phyloP scores from a whole-genome alignment of 2,329 filamentous ascomycete genomes.

The Monosporascus ibericus region DNA sequence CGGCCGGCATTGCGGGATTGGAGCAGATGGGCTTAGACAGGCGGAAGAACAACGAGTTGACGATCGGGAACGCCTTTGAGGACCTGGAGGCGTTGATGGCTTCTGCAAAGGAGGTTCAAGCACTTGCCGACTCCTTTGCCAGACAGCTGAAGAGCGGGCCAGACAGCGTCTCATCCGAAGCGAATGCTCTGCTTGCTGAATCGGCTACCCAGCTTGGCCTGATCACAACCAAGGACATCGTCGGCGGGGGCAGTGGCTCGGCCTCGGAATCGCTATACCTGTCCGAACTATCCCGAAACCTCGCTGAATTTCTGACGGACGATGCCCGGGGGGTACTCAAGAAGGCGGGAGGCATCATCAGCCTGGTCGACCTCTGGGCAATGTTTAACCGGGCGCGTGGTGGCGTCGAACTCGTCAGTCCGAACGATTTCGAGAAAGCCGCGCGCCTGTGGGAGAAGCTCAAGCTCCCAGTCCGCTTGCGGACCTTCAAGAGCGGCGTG shows the following conservation, averaged over 20 bases:
- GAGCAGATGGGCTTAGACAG: constrained; percentile 80
- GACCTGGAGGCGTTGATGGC: constrained; percentile 96
- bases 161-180: constrained; percentile 59
- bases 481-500: constrained; percentile 89
- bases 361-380: constrained; percentile 85
- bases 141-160: constrained; percentile 53
- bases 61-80: constrained; percentile 92
- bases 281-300: constrained; percentile 75
- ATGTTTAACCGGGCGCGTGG: constrained; percentile 90
- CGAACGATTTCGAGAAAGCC: constrained; percentile 85
- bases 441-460: constrained; percentile 83
- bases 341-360: constrained; percentile 81
- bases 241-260: constrained; percentile 62
- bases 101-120: constrained; percentile 92
- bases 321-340: constrained; percentile 72
- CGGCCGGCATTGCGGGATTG: constrained; percentile 84
- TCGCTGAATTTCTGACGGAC: constrained; percentile 86
- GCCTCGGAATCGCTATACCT: constrained; percentile 76
- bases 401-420: constrained; percentile 90
- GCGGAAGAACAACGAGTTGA: constrained; percentile 85
- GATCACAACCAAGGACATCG: constrained; percentile 92
- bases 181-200: constrained; percentile 69
- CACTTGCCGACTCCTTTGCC: constrained; percentile 83
- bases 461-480: constrained; percentile 75
- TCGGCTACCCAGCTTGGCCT: constrained; percentile 80